Base-by-base conservation (phyloP, 257 asterid species). In the Ajuga chamaepitys region DNA sequence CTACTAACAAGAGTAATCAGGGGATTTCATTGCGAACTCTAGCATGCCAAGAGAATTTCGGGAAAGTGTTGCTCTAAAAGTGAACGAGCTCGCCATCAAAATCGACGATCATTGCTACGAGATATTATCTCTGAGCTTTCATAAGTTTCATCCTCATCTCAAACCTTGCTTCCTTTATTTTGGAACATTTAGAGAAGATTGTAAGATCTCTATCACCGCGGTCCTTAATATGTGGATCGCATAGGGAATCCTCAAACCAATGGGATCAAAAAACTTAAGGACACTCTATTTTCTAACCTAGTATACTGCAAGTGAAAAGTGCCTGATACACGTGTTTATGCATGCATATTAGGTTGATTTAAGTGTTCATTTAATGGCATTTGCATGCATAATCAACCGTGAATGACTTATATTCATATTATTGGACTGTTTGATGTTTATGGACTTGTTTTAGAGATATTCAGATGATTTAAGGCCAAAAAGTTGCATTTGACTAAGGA, bases 111-210 rank as follows among this genome's bases (percentile, higher is more conserved):
- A 47, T 9, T 63, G 17, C 24, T 24, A 12, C 1, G 68, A 42
- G 12, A 8, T 67, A 2, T 34, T 76, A n/a, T 30, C 67, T 24
- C 10, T 67, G 18, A 76, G 76, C n/a, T 73, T 72, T 21, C 42
- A 35, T 4, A 66, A 76, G 25, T 52, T 76, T 37, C 68, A 75
- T 9, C 47, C 54, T 45, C 38, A 12, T 50, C 51, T 76, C 17
- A 56, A 41, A 18, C 52, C 63, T 0, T 72, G 78, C 58, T 57
- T 71, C 35, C 73, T 77, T 4, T 77, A 72, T 10, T 9, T 51
- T 2, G 67, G 74, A 24, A 11, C 5, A 11, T 68, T 68, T n/a
- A 66, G 60, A 2, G 66, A 58, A 50, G 67, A 68, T 61, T 20
- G 58, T 13, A 13, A 17, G 38, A 68, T 68, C 12, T 7, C 66